Evolutionary conservation across 345 rosid species (phyloP).

Genomic region (Citropsis articulata): DNA sequence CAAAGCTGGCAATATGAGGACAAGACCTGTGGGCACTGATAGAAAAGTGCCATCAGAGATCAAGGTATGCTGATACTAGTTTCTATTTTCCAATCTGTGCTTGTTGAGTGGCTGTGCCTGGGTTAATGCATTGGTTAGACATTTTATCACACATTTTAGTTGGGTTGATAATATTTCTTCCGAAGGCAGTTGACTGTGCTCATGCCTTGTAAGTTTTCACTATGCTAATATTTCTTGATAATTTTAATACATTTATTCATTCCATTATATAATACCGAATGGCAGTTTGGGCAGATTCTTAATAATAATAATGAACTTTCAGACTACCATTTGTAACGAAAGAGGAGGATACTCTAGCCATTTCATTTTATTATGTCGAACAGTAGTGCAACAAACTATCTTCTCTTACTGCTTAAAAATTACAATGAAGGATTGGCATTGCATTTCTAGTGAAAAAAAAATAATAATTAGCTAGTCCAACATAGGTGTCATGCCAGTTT

Average conservation of each 20-base stretch:
- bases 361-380: not conserved
- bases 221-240: not conserved
- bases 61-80: constrained; percentile 36
- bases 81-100: not conserved
- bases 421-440: not conserved
- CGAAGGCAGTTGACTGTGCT: not conserved
- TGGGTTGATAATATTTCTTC: not conserved
- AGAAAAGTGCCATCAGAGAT: constrained; percentile 20
- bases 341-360: not conserved
- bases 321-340: not conserved
- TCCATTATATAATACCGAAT: not conserved
- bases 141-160: not conserved
- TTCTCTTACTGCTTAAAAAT: not conserved
- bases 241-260: not conserved
- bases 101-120: not conserved
- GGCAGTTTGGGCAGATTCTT: not conserved
- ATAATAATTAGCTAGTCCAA: not conserved
- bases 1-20: constrained; percentile 24
- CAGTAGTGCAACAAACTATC: not conserved
- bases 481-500: not conserved
- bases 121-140: not conserved
- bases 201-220: not conserved
- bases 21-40: constrained; percentile 22
- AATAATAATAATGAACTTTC: not conserved
- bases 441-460: not conserved